phyloP scores from a whole-genome alignment of 2,329 filamentous ascomycete genomes.

The Neofusicoccum sp. region DNA sequence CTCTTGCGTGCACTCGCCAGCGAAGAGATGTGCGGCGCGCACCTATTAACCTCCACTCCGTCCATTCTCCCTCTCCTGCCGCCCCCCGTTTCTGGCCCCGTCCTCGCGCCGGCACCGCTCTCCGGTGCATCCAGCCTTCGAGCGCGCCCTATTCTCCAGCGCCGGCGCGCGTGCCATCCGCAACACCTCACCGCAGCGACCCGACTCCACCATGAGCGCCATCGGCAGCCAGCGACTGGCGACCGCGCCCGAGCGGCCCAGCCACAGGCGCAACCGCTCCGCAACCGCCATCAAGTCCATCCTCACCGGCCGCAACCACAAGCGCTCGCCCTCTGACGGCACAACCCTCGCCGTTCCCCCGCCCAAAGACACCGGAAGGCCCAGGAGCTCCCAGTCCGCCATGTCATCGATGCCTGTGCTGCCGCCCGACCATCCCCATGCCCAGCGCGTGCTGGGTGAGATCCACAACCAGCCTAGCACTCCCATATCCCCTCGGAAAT shows the following conservation, averaged over 20 bases:
- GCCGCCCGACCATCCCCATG: conserved; percentile 54
- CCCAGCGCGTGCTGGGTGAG: conserved; percentile 32
- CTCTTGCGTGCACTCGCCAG: conserved; percentile 10
- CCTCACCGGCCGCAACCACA: conserved; percentile 54
- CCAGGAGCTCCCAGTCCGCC: conserved; percentile 24
- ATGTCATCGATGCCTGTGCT: conserved; percentile 42
- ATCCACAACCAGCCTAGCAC: conserved; percentile 42
- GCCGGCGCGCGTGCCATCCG: neutral
- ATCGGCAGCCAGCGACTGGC: conserved; percentile 13
- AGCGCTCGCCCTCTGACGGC: conserved; percentile 49
- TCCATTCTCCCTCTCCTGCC: conserved; percentile 4
- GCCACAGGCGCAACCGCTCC: conserved; percentile 44
- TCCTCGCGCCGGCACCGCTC: conserved; percentile 4
- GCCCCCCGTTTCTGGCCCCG: conserved; percentile 8
- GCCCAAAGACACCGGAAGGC: conserved; percentile 23
- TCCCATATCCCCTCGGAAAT: conserved; percentile 38
- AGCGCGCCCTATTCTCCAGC: neutral
- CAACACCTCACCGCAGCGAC: neutral
- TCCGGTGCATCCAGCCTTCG: conserved; percentile 8
- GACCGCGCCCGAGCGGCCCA: conserved; percentile 17
- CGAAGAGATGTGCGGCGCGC: conserved; percentile 6
- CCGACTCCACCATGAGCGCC: conserved; percentile 12
- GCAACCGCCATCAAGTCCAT: conserved; percentile 57
- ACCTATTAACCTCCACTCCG: neutral
- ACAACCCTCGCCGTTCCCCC: conserved; percentile 28